These are phyloP conservation scores for Lodderomyces parapsilosis DNA, from an alignment of 1,139 yeast species.

Conservation along the genomic window DNA sequence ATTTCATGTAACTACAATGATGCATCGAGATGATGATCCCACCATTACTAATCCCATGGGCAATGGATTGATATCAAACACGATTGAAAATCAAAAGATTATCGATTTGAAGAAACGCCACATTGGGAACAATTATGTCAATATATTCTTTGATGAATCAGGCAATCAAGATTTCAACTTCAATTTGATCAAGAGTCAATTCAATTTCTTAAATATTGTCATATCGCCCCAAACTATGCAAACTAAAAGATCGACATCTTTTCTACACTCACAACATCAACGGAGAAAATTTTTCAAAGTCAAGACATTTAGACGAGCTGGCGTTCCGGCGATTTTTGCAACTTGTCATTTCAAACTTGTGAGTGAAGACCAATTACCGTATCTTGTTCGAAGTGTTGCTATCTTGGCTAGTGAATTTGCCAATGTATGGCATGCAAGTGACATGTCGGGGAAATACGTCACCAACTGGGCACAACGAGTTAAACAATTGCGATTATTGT, in stretches of 20 bases:
- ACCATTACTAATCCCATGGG: neutral
- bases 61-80: neutral
- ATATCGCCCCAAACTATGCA: constrained; percentile 58
- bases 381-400: constrained; percentile 65
- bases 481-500: constrained; percentile 53
- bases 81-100: constrained; percentile 7
- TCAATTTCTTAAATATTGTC: constrained; percentile 78
- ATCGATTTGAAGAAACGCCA: constrained; percentile 70
- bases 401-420: constrained; percentile 73
- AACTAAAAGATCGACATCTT: constrained; percentile 6
- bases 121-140: constrained; percentile 83
- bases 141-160: constrained; percentile 77
- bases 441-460: constrained; percentile 44
- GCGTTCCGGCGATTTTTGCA: constrained; percentile 75
- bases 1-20: constrained; percentile 78
- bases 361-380: constrained; percentile 57
- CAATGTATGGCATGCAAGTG: constrained; percentile 59
- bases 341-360: constrained; percentile 74
- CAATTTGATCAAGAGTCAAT: constrained; percentile 72
- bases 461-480: constrained; percentile 70
- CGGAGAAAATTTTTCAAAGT: constrained; percentile 48
- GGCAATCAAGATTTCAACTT: constrained; percentile 58
- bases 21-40: constrained; percentile 51
- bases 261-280: neutral
- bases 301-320: constrained; percentile 61